phyloP scores from a whole-genome alignment of 2,329 filamentous ascomycete genomes.

The Triangularia setosa region DNA sequence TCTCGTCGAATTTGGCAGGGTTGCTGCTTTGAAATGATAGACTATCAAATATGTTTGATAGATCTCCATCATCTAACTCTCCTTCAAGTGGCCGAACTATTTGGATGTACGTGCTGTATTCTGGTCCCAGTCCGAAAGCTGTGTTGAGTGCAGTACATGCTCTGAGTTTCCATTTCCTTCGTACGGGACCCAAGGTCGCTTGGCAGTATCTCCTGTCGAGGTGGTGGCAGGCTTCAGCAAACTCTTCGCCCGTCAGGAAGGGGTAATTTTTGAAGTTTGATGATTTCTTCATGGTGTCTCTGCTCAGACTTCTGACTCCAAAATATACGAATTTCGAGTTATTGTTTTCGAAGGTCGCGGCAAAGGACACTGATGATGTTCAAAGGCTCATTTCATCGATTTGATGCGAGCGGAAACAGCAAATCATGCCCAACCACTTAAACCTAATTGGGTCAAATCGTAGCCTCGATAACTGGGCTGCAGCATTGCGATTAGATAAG shows the following conservation, averaged over 20 bases:
- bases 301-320: not conserved
- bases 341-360: not conserved
- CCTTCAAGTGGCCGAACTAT: constrained; percentile 52
- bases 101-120: constrained; percentile 51
- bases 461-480: not conserved
- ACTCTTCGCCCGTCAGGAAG: constrained; percentile 58
- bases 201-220: constrained; percentile 57
- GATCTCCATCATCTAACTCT: constrained; percentile 40
- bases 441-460: not conserved
- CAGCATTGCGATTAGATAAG: not conserved
- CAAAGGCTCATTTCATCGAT: not conserved
- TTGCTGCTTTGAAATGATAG: constrained; percentile 39
- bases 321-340: not conserved
- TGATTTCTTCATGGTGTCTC: constrained; percentile 7
- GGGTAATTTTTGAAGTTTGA: constrained; percentile 54
- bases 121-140: constrained; percentile 39
- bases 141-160: constrained; percentile 49
- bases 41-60: constrained; percentile 43
- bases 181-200: constrained; percentile 52
- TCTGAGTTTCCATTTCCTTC: constrained; percentile 52
- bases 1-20: constrained; percentile 16
- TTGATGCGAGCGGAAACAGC: not conserved
- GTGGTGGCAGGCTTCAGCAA: constrained; percentile 60
- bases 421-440: constrained; percentile 3
- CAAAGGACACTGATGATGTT: not conserved